Evolutionary conservation across 192 early-diverging fungal genomes (phyloP), one percentile per base, ranked within the genome.

Genomic region (Borealophlyctis nickersoniae): DNA sequence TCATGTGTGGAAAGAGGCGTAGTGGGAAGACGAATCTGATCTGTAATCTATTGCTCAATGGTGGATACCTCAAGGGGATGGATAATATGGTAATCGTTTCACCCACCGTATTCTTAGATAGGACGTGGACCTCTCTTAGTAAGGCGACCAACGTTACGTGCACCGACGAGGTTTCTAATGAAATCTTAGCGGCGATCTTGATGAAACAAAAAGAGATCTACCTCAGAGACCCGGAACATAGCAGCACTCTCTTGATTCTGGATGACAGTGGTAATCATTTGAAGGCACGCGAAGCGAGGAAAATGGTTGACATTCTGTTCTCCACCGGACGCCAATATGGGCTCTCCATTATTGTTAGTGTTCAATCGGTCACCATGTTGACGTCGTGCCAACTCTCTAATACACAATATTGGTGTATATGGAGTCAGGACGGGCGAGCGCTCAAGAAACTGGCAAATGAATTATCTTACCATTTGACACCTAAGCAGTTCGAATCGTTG

Each of bases 301-400:
- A 45, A 19, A 13, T 13, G 7, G 39, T 45, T 13, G 39, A 45
- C 39, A 45, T 45, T 19, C 19, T 13, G 9, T 45, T 13, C 19
- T 45, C 39, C 39, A 45, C 39, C 7, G 39, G 9, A 7, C 39
- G 39, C 19, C 39, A 45, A 45, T 45, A 45, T 19, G 19, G 19
- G 7, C 19, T 7, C 19, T 45, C 39, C 7, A 45, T 45, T 45
- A 13, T 45, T 13, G 7, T 7, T 45, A 45, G 39, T 45, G 39
- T 45, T 45, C 39, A 45, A 45, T 45, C 39, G 39, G 39, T 45
- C 9, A 45, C 39, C 39, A 45, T 45, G 39, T 45, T 45, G 39
- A 45, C 39, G 9, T 45, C 39, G 9, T 45, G 7, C 9, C 39
- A 45, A 45, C 39, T 45, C 39, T 45, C 39, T 13, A 45, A 45